phyloP scores from a whole-genome alignment of 2,329 filamentous ascomycete genomes.

The Colletotrichum acutatum region DNA sequence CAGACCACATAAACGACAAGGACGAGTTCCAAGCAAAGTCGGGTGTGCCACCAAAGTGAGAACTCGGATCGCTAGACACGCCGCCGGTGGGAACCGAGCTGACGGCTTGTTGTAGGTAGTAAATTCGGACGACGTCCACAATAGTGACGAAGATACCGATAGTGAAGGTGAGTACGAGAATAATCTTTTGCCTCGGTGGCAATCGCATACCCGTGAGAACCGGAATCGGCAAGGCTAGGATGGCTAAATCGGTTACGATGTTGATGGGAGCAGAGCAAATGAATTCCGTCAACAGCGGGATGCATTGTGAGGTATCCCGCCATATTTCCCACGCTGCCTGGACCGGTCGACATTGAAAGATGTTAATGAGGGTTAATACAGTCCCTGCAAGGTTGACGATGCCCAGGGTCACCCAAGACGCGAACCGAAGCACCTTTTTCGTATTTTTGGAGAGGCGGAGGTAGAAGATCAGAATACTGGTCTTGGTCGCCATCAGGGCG shows the following conservation, averaged over 20 bases:
- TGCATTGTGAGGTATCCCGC: constrained; percentile 54
- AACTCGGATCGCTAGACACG: constrained; percentile 48
- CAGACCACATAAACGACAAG: constrained; percentile 92
- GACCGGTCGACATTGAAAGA: constrained; percentile 86
- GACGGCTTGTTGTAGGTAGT: constrained; percentile 84
- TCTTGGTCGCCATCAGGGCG: constrained; percentile 90
- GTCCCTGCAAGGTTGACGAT: constrained; percentile 83
- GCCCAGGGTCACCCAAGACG: constrained; percentile 82
- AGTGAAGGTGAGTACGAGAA: constrained; percentile 86
- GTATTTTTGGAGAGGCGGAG: constrained; percentile 82
- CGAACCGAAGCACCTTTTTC: constrained; percentile 79
- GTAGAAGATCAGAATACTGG: constrained; percentile 93
- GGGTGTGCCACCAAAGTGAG: constrained; percentile 61
- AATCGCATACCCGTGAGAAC: constrained; percentile 88
- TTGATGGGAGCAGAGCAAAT: constrained; percentile 88
- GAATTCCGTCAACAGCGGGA: constrained; percentile 70
- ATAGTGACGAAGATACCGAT: constrained; percentile 89
- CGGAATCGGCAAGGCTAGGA: constrained; percentile 88
- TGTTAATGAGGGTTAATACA: constrained; percentile 85
- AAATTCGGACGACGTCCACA: constrained; percentile 89
- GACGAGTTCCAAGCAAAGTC: constrained; percentile 81
- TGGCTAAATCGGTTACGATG: constrained; percentile 89
- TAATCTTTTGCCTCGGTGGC: constrained; percentile 86
- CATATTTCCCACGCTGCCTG: constrained; percentile 71
- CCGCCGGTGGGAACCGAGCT: constrained; percentile 50